Conservation (phyloP, 73 alveolate species). For the Paramecium tetraurelia region DNA sequence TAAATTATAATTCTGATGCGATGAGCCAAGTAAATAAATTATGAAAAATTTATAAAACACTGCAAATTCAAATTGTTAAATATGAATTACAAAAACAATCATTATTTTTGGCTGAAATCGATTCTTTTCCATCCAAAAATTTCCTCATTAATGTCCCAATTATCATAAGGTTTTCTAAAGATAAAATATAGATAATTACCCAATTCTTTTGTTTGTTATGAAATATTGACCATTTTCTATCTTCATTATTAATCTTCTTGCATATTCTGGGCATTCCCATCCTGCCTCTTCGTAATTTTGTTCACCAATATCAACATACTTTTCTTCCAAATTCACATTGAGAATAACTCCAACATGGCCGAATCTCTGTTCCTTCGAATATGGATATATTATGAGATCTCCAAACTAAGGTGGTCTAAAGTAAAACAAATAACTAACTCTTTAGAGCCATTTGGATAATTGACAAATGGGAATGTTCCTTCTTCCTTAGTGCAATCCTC, state of each 20-base stretch:
- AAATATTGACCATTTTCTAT: not conserved
- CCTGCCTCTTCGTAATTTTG: conserved; percentile 41
- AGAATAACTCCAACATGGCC: conserved; percentile 23
- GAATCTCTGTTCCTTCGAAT: not conserved
- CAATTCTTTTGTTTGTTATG: not conserved
- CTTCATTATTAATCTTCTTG: not conserved
- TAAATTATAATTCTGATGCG: not conserved
- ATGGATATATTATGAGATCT: not conserved
- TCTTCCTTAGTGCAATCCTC: conserved; percentile 1
- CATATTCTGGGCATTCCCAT: not conserved
- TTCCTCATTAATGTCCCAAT: conserved; percentile 2
- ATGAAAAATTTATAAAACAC: not conserved
- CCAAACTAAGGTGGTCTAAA: conserved; percentile 20
- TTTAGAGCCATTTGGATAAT: not conserved
- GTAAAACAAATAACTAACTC: not conserved
- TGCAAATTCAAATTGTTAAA: not conserved
- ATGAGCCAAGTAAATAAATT: no score
- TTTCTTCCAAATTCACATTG: not conserved
- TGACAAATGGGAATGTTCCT: conserved; percentile 9
- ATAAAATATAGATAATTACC: not conserved
- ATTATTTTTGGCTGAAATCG: not conserved
- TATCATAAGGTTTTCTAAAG: not conserved
- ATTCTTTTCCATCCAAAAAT: conserved; percentile 33
- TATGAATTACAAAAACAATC: not conserved
- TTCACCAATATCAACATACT: not conserved